Conservation (phyloP, 768 basidiomycete genomes). For the Russula sp. region DNA sequence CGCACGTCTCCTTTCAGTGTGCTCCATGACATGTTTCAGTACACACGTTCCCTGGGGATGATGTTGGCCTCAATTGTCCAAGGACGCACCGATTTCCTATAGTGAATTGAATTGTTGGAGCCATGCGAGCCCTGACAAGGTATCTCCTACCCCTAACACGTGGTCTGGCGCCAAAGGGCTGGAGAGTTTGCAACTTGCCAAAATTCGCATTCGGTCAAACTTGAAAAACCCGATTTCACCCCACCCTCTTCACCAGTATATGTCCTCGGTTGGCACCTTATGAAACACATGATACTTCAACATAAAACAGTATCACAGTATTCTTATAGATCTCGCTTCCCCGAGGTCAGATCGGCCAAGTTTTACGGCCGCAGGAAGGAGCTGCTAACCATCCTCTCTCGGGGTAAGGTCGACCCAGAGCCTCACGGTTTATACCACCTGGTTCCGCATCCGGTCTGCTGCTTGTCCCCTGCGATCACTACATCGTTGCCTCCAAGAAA, state of each 20-base stretch:
- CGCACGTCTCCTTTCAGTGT: neutral
- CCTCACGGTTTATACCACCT: neutral
- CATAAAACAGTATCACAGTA: neutral
- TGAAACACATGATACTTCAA: neutral
- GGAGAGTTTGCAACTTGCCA: neutral
- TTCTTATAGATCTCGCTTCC: neutral
- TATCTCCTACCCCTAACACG: neutral
- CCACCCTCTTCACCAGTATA: neutral
- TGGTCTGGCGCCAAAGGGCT: conserved; percentile 6
- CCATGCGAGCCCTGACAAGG: neutral
- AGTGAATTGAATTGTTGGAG: neutral
- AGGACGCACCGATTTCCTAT: neutral
- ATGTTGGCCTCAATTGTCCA: neutral
- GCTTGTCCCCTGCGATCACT: neutral
- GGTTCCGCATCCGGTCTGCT: neutral
- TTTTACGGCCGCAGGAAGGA: neutral
- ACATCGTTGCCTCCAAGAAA: conserved; percentile 2
- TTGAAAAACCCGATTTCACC: neutral
- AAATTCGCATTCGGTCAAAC: conserved; percentile 6
- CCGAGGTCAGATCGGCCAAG: neutral
- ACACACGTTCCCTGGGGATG: neutral
- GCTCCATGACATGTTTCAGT: neutral
- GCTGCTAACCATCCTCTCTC: neutral
- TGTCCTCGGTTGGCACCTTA: neutral
- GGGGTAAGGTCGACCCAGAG: neutral